phyloP scores from a whole-genome alignment of 2,329 filamentous ascomycete genomes.

The Aspergillus bombycis region DNA sequence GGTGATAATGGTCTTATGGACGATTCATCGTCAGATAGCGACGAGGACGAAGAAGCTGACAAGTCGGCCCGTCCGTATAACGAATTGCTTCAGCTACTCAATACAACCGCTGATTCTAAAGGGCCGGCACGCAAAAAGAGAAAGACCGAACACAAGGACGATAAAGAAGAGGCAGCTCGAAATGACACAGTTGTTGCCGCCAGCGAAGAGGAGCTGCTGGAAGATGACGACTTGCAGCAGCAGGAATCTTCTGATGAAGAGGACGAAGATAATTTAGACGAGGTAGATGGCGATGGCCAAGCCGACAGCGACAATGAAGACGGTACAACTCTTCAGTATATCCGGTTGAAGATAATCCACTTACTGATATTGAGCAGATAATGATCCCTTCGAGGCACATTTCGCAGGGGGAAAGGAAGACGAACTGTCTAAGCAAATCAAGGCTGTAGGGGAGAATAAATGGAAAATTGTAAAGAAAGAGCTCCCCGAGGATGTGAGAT shows the following conservation, averaged over 20 bases:
- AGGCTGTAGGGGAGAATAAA: constrained; percentile 50
- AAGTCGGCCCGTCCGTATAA: constrained; percentile 54
- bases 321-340: constrained; percentile 23
- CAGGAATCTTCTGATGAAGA: constrained; percentile 51
- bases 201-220: constrained; percentile 38
- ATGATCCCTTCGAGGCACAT: constrained; percentile 79
- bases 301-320: constrained; percentile 42
- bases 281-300: constrained; percentile 30
- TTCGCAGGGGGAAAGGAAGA: constrained; percentile 71
- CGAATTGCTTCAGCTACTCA: constrained; percentile 59
- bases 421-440: constrained; percentile 56
- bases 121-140: constrained; percentile 56
- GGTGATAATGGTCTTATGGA: constrained; percentile 46
- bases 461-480: constrained; percentile 52
- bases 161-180: constrained; percentile 27
- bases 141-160: constrained; percentile 49
- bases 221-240: constrained; percentile 51
- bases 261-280: constrained; percentile 45
- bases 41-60: constrained; percentile 49
- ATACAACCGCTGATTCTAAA: constrained; percentile 42
- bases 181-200: constrained; percentile 24
- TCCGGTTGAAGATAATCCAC: neutral
- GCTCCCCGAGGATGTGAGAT: constrained; percentile 33
- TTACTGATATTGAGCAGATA: constrained; percentile 54
- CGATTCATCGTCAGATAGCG: constrained; percentile 44